phyloP scores from a whole-genome alignment of 306 rosid genomes.

The Prunus padus region DNA sequence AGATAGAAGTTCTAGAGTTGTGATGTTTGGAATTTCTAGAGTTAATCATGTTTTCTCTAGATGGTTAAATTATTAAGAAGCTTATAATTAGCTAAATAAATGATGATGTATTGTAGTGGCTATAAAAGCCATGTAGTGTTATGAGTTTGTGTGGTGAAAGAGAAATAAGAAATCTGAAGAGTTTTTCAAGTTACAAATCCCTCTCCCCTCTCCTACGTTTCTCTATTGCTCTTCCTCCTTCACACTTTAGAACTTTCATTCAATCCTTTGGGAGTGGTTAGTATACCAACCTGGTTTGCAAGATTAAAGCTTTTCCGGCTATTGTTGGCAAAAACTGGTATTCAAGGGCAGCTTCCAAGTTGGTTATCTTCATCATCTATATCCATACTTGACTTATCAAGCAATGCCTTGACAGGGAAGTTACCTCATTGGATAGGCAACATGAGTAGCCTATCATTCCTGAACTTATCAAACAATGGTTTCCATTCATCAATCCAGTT shows the following conservation, averaged over 20 bases:
- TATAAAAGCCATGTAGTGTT: too few species aligned
- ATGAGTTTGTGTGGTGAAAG: too few species aligned
- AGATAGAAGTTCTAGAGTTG: too few species aligned
- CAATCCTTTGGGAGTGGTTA: constrained; percentile 45
- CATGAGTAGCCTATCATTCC: constrained; percentile 53
- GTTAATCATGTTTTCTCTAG: too few species aligned
- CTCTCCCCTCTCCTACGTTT: too few species aligned
- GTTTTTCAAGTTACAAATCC: too few species aligned
- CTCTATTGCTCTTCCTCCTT: too few species aligned
- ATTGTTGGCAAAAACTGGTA: constrained; percentile 44
- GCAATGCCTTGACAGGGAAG: constrained; percentile 41
- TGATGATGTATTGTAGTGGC: too few species aligned
- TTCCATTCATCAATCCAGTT: constrained; percentile 43
- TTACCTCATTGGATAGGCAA: constrained; percentile 65
- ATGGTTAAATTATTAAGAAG: too few species aligned
- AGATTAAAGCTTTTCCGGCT: constrained; percentile 46
- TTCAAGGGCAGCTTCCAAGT: constrained; percentile 43
- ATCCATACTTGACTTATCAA: constrained; percentile 51
- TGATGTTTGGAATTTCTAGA: too few species aligned
- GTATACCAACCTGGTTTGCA: constrained; percentile 47
- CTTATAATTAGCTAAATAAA: too few species aligned
- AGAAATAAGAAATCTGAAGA: too few species aligned
- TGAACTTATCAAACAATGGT: constrained; percentile 52
- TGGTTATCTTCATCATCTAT: constrained; percentile 54
- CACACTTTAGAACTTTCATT: constrained; percentile 49